These are phyloP conservation scores for Polytolypa hystricis DNA, from an alignment of 2,329 filamentous ascomycete genomes.

Conservation along the genomic window DNA sequence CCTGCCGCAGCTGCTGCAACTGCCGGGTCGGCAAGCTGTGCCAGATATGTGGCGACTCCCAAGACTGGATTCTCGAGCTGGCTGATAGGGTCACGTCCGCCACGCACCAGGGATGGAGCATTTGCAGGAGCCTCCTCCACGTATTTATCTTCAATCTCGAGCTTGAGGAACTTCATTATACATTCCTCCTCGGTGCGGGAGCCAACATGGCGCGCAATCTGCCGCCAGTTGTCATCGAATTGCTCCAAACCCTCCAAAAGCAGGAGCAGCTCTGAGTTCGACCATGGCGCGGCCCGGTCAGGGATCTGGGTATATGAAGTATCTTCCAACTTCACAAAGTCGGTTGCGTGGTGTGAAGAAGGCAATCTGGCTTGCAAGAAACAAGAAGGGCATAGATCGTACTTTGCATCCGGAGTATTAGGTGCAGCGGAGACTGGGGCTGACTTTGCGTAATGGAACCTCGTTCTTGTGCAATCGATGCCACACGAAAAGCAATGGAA, in stretches of 20 bases:
- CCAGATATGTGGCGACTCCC: slow-evolving; percentile 90
- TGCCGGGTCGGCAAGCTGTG: slow-evolving; percentile 77
- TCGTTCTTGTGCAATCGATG: slow-evolving; percentile 68
- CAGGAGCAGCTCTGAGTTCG: slow-evolving; percentile 76
- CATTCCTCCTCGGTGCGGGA: slow-evolving; percentile 91
- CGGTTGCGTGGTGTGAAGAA: slow-evolving; percentile 61
- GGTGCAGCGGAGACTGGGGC: slow-evolving; percentile 47
- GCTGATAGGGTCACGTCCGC: slow-evolving; percentile 76
- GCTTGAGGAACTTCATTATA: slow-evolving; percentile 87
- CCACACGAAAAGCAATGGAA: slow-evolving; percentile 85
- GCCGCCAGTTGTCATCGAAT: slow-evolving; percentile 92
- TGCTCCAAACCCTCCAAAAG: slow-evolving; percentile 83
- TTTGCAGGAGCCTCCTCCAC: slow-evolving; percentile 61
- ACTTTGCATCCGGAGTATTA: slow-evolving; percentile 51
- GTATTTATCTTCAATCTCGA: slow-evolving; percentile 97
- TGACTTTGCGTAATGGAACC: slow-evolving; percentile 60
- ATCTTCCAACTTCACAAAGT: slow-evolving; percentile 85
- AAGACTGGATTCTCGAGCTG: slow-evolving; percentile 93
- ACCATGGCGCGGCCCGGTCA: slow-evolving; percentile 82
- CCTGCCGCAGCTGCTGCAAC: slow-evolving; percentile 85
- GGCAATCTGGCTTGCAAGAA: slow-evolving; percentile 78
- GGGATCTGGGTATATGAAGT: slow-evolving; percentile 66
- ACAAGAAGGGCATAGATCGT: slow-evolving; percentile 85
- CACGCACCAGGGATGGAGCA: slow-evolving; percentile 57
- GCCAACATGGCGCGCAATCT: slow-evolving; percentile 83